Evolutionary conservation across 768 basidiomycete genomes (phyloP), one percentile per base, ranked within the genome.

Genomic region (Tulasnella sp.): DNA sequence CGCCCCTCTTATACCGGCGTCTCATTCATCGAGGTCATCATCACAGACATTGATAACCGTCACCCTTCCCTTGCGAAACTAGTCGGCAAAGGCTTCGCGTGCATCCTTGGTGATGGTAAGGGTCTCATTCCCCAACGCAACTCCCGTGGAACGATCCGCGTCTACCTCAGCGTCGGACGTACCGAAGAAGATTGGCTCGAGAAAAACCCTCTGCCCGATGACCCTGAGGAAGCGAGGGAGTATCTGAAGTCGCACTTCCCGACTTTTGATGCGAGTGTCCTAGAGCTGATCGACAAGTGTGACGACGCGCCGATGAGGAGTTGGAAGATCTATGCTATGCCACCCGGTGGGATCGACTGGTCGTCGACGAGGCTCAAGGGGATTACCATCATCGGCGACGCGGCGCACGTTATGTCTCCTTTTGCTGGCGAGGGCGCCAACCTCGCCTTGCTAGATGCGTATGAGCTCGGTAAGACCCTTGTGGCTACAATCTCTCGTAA

Each of bases 381-480:
- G 19, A 59, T 64, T 44, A 68, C 66, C 29, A 29, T 66, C 48
- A 50, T 70, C 30, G 73, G 73, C n/a, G 73, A 73, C 43, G 71
- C 73, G 1, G 72, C 72, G 5, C 73, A 74, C 58, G 60, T 70
- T 4, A 72, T 74, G 72, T 60, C 66, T 1, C 73, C 71, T 1
- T 73, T 72, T 58, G 69, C 67, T 0, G 72, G 73, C 2, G 70
- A 71, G 19, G 72, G 73, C 8, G 72, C 68, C 52, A 74, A 75
- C 56, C 68, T 68, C 42, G 70, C 70, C 34, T 67, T 72, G 70
- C 50, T 62, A 9, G 70, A 70, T 46, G 70, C 66, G 43, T 29
- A 41, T 21, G 63, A 65, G 15, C 61, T 65, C 29, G 63, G 49
- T 1, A 21, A 59, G 22, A 45, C 53, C 7, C 57, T 65, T 24